phyloP scores from a whole-genome alignment of 306 rosid genomes.

The Vicia faba region DNA sequence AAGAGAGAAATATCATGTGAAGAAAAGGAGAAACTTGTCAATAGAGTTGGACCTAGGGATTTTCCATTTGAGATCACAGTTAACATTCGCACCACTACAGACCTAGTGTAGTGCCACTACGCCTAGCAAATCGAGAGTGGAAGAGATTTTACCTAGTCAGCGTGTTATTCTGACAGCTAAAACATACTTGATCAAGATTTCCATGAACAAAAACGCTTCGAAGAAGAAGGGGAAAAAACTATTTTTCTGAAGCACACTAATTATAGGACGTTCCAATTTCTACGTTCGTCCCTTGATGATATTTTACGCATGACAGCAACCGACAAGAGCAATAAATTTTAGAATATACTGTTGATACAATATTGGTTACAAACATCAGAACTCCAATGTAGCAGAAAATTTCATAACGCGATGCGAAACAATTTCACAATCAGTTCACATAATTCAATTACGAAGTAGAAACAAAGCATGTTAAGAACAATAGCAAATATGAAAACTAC shows the following conservation, averaged over 20 bases:
- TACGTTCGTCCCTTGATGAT: background rate
- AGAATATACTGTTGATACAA: background rate
- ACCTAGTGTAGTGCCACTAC: background rate
- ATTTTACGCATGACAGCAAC: background rate
- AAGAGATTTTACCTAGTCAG: slow-evolving; percentile 1
- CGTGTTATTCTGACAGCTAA: background rate
- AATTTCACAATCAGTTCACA: slow-evolving; percentile 26
- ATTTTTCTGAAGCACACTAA: background rate
- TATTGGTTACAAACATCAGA: slow-evolving; percentile 25
- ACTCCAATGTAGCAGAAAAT: slow-evolving; percentile 15
- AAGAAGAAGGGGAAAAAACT: background rate
- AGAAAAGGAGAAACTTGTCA: background rate
- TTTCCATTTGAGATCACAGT: background rate
- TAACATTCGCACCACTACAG: background rate
- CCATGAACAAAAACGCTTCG: background rate
- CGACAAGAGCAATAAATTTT: slow-evolving; percentile 3
- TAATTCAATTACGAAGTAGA: background rate
- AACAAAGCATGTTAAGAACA: background rate
- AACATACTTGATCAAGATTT: background rate
- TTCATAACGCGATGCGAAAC: background rate
- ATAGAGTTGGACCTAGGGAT: background rate
- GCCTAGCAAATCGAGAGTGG: background rate
- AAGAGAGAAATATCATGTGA: background rate
- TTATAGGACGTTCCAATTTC: background rate
- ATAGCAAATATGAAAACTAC: background rate